phyloP scores from a whole-genome alignment of 75 land plant species.

The Picea glauca region DNA sequence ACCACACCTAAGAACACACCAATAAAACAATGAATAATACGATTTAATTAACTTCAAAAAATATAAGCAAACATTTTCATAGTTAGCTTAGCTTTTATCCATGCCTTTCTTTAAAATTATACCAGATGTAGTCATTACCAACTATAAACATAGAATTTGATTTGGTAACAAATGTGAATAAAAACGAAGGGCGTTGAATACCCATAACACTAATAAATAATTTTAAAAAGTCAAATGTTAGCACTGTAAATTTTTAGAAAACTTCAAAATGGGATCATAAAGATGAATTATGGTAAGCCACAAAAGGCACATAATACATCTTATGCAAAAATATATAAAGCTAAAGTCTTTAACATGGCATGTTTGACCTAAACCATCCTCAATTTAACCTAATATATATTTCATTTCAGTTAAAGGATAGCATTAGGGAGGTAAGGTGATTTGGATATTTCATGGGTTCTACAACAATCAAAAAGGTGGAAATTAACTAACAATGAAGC shows the following conservation, averaged over 20 bases:
- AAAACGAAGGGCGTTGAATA: too few relatives aligned
- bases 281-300: background rate
- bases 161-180: background rate
- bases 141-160: background rate
- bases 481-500: too few relatives aligned
- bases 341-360: background rate
- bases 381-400: background rate
- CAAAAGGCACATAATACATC: background rate
- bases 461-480: too few relatives aligned
- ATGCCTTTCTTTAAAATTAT: background rate
- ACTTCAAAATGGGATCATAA: background rate
- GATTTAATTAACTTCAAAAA: background rate
- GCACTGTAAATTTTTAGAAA: background rate
- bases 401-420: background rate
- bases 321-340: background rate
- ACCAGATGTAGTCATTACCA: background rate
- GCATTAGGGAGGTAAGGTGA: background rate
- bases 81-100: background rate
- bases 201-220: background rate
- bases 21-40: background rate
- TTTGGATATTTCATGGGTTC: too few relatives aligned
- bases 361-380: background rate
- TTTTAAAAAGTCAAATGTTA: background rate
- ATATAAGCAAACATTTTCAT: background rate
- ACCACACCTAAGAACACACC: conserved; percentile 75